Percentiles rank a stretch among this genome's conserved stretches.
These are phyloP conservation scores for Leishmania martiniquensis DNA, from an alignment of 208 protist genomes.

Conservation along the genomic window DNA sequence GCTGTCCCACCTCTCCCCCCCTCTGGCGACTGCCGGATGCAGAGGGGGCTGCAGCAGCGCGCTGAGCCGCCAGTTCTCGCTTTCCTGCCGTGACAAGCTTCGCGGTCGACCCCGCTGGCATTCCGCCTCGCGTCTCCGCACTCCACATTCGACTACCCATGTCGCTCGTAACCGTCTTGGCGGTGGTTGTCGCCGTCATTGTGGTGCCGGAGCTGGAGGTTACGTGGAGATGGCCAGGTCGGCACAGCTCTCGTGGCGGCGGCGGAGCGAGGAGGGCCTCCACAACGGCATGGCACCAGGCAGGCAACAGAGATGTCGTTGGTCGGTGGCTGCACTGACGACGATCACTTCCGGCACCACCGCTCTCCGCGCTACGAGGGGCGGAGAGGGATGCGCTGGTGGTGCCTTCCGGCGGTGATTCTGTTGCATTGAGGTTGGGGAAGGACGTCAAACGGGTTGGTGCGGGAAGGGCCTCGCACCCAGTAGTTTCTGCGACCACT, in stretches of 20 bases:
- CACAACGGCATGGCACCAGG: constrained; percentile 17
- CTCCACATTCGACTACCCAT: constrained; percentile 26
- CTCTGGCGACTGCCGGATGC: not conserved
- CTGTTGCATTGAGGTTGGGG: not conserved
- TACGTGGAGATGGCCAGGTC: not conserved
- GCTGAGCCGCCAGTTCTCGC: not conserved
- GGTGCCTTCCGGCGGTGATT: not conserved
- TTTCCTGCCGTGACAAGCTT: constrained; percentile 24
- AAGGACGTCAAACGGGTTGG: not conserved
- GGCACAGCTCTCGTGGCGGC: not conserved
- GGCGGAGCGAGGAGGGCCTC: constrained; percentile 15
- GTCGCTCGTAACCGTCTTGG: constrained; percentile 17
- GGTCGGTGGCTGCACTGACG: not conserved
- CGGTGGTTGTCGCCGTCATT: constrained; percentile 4
- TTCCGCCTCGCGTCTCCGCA: constrained; percentile 13
- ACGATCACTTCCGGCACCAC: not conserved
- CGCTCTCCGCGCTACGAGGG: not conserved
- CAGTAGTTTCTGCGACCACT: not conserved
- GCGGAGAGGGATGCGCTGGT: not conserved
- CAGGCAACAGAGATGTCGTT: constrained; percentile 7
- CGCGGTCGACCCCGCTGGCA: constrained; percentile 24
- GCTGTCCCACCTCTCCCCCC: not conserved
- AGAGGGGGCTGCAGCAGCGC: not conserved
- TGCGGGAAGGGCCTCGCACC: not conserved
- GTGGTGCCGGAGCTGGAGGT: constrained; percentile 9